Evolutionary conservation across 2,329 filamentous ascomycete genomes (phyloP).

Genomic region (Daldinia sp.): DNA sequence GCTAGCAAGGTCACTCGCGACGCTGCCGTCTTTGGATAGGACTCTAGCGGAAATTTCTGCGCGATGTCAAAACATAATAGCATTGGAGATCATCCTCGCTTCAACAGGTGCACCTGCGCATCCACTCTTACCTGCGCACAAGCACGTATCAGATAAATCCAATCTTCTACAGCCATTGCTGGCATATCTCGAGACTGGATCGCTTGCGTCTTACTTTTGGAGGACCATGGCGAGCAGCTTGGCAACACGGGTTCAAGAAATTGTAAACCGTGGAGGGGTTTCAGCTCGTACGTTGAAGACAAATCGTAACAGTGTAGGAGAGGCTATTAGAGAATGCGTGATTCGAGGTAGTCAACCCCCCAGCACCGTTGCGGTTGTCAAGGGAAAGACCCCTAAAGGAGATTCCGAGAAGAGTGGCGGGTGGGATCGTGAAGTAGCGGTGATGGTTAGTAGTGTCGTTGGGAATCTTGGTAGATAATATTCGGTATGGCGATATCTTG

Average conservation of each 20-base stretch:
- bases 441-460: constrained; percentile 89
- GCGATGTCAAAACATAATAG: constrained; percentile 90
- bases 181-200: constrained; percentile 83
- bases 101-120: constrained; percentile 73
- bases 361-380: constrained; percentile 56
- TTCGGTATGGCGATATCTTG: neutral
- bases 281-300: constrained; percentile 81
- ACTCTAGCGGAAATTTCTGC: constrained; percentile 82
- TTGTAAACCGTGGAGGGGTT: constrained; percentile 82
- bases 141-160: constrained; percentile 45
- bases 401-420: constrained; percentile 58
- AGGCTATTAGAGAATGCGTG: constrained; percentile 85
- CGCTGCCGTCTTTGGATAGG: constrained; percentile 82
- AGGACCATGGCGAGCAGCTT: constrained; percentile 83
- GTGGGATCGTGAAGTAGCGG: constrained; percentile 92
- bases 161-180: constrained; percentile 77
- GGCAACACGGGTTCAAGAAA: constrained; percentile 81
- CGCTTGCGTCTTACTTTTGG: constrained; percentile 93
- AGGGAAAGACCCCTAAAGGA: constrained; percentile 52
- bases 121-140: constrained; percentile 62
- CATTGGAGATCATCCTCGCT: constrained; percentile 80
- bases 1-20: constrained; percentile 77
- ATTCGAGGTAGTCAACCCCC: constrained; percentile 77
- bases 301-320: constrained; percentile 77
- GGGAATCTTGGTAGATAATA: constrained; percentile 59